Evolutionary conservation across 202 grass and related monocot species (phyloP), one percentile per base, ranked within the genome.

Genomic region (Eragrostis tef): DNA sequence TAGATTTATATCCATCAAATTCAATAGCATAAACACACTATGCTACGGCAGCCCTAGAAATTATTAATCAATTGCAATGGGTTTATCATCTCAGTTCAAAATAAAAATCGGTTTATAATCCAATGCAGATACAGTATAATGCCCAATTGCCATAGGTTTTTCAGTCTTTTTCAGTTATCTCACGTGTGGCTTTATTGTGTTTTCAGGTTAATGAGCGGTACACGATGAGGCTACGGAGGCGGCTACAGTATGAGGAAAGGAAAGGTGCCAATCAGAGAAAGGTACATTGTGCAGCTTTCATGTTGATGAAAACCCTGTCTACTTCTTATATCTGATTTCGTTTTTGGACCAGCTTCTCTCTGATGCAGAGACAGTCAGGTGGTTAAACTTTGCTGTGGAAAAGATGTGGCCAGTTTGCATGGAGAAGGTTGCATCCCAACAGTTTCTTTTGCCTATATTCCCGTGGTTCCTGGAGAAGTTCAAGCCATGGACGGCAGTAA

Each of bases 381-480:
- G 96, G 96, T 72, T 99, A 57, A 99, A 99, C 92, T 85, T 93
- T 85, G 87, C 96, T 27, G 71, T 99, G 60, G 93, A 91, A 81
- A 96, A 95, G 83, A 87, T 99, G 24, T 99, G 96, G 96, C 90
- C 90, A 66, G 87, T 99, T 81, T 99, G 93, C 85, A 87, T 99
- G 92, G 92, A 99, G 78, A 80, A 88, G 79, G 78, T 99, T 78
- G 90, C 90, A 70, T 95, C 93, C 21, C 73, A 99, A 67, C 83
- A 99, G 66, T 92, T 99, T 79, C 92, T 99, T 78, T 78, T 99
- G 83, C 96, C 96, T 9, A 93, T 99, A 80, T 84, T 99, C 67
- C 96, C 96, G 11, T 99, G 96, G 96, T 99, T 99, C 60, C 83
- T 99, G 53, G 87, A 93, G 41, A 99, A 99, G 78, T 99, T 93